Percentiles rank a stretch among this genome's conserved stretches.
phyloP scores from a whole-genome alignment of 2,329 filamentous ascomycete genomes.

The Beauveria brongniartii region DNA sequence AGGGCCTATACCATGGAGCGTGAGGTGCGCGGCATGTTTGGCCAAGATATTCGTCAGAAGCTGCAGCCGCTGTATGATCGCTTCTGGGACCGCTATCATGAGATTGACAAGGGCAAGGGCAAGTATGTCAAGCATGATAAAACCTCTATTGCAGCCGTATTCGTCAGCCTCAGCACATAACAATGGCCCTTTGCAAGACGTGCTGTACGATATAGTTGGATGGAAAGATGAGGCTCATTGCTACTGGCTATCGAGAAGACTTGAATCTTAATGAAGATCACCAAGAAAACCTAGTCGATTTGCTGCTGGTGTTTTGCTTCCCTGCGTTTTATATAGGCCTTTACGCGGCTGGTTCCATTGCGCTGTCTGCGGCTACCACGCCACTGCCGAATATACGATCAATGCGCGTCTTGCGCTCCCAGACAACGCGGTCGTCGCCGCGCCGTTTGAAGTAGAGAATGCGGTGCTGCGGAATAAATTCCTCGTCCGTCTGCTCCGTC shows the following conservation, averaged over 20 bases:
- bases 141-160: slow-evolving; percentile 61
- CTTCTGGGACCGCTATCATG: slow-evolving; percentile 96
- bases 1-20: slow-evolving; percentile 82
- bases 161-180: slow-evolving; percentile 39
- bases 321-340: background rate
- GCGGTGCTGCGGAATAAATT: slow-evolving; percentile 58
- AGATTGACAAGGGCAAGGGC: slow-evolving; percentile 94
- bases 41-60: slow-evolving; percentile 79
- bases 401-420: slow-evolving; percentile 46
- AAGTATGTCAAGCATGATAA: slow-evolving; percentile 99
- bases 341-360: too few species aligned
- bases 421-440: slow-evolving; percentile 43
- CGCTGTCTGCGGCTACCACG: slow-evolving; percentile 16
- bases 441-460: slow-evolving; percentile 52
- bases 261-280: background rate
- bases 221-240: background rate
- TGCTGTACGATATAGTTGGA: slow-evolving; percentile 3
- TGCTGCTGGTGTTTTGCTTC: background rate
- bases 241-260: background rate
- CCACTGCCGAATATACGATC: slow-evolving; percentile 51
- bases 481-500: slow-evolving; percentile 53
- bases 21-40: slow-evolving; percentile 74
- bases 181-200: background rate
- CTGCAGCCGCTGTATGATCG: slow-evolving; percentile 90
- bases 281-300: background rate